These are phyloP conservation scores for Zalerion maritima DNA, from an alignment of 495 filamentous ascomycete genomes.

Conservation along the genomic window DNA sequence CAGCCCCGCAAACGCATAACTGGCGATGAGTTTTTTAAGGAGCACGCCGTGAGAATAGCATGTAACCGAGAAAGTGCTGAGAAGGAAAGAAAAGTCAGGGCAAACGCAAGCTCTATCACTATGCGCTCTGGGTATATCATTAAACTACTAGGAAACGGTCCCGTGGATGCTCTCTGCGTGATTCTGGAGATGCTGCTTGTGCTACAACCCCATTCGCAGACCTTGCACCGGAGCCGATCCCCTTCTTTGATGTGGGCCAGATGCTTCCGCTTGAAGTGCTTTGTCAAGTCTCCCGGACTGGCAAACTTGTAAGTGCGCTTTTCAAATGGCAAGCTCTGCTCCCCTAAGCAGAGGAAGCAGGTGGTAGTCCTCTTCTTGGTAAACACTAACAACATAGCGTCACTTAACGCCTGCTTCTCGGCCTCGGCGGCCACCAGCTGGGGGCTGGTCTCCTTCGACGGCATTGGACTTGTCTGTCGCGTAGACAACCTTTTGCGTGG, in stretches of 20 bases:
- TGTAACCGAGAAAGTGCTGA: slow-evolving; percentile 6
- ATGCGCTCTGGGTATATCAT: slow-evolving; percentile 8
- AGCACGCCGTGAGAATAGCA: slow-evolving; percentile 1
- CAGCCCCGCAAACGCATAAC: slow-evolving; percentile 3
- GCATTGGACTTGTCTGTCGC: slow-evolving; percentile 5
- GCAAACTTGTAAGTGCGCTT: slow-evolving; percentile 17
- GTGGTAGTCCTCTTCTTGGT: slow-evolving; percentile 19
- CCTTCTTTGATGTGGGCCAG: slow-evolving; percentile 15
- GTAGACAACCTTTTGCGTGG: slow-evolving; percentile 13
- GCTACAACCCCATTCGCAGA: slow-evolving; percentile 9
- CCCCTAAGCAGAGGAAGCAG: slow-evolving; percentile 27
- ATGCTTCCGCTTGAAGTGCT: slow-evolving; percentile 29
- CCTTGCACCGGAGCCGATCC: slow-evolving; percentile 9
- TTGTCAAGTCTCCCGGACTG: slow-evolving; percentile 21
- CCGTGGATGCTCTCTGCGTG: slow-evolving; percentile 9
- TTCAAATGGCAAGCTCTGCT: slow-evolving; percentile 14
- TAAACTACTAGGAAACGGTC: slow-evolving; percentile 7
- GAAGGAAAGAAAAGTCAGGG: slow-evolving; percentile 7
- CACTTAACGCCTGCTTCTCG: slow-evolving; percentile 16
- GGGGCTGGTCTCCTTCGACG: slow-evolving; percentile 7
- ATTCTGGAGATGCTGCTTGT: slow-evolving; percentile 13
- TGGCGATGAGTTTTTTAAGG: slow-evolving; percentile 1
- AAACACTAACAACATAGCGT: slow-evolving; percentile 17
- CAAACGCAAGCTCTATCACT: slow-evolving; percentile 8
- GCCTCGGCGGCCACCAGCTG: slow-evolving; percentile 9